Base-by-base conservation (phyloP, 2,329 filamentous ascomycete species). In the Pseudonectria buxi region DNA sequence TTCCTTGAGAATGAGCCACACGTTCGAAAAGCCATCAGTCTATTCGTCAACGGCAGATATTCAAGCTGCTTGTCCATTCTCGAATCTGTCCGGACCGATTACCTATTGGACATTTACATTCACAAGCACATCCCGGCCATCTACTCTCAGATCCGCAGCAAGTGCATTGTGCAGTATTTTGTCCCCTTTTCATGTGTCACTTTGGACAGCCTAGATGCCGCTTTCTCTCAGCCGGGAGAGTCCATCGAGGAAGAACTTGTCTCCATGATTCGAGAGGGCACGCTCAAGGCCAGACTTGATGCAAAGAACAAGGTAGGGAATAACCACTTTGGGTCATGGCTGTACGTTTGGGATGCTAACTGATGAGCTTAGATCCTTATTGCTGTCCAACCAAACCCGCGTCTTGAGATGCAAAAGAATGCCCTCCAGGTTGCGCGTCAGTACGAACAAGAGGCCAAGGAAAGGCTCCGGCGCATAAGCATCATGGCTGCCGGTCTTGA, bases 1-100 rank as follows among this genome's bases (percentile, higher is more conserved):
- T 95, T 92, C 56, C 74, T 98, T 11, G 92, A 96, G 58, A 73
- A 94, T 1, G 92, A 96, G 61, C 88, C 90, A 4, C 90, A 96
- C 53, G 84, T 98, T 43, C 85, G 92, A 45, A 89, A 89, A 39
- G 90, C 92, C 10, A 84, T 98, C 49, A 78, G 77, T 7, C 81
- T 86, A 56, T 98, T 95, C 64, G 86, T 90, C 50, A 87, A 84
- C 48, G 87, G 86, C 41, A 86, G 94, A 51, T 98, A 95, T 61
- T 83, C 85, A 9, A 76, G 76, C 28, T 96, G 90, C 58, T 69
- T 98, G 29, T 74, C 79, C 30, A 86, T 90, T 25, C 73, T 98
- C 1, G 85, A 92, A 52, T 74, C 78, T 5, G 90, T 92, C 59
- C 80, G 80, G 32, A 67, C 78, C 25, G 92, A 98, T 60, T 96